A percentile compares a stretch with the other conserved stretches of the same genome.
phyloP scores from a whole-genome alignment of 805 yeast species.

The Candida taoyuanica region DNA sequence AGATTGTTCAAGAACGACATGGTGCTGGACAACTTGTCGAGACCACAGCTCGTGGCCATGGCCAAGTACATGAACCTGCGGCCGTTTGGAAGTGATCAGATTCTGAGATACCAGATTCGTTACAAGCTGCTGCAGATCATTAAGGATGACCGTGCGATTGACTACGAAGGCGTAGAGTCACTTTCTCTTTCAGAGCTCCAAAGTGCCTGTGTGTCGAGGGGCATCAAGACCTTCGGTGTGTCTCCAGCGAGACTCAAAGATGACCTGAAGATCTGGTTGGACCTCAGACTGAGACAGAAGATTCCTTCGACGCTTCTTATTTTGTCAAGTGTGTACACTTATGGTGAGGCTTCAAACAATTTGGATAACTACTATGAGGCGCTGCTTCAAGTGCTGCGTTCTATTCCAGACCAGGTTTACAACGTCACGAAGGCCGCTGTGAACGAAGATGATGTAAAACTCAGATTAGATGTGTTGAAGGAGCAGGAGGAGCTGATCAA shows the following conservation, averaged over 20 bases:
- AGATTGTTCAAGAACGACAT: slow-evolving; percentile 89
- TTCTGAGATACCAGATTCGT: slow-evolving; percentile 89
- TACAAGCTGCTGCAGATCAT: slow-evolving; percentile 87
- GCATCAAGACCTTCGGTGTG: slow-evolving; percentile 74
- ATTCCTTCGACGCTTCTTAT: slow-evolving; percentile 89
- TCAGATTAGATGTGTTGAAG: slow-evolving; percentile 66
- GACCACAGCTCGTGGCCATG: slow-evolving; percentile 89
- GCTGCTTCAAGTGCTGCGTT: slow-evolving; percentile 75
- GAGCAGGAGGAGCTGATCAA: slow-evolving; percentile 81
- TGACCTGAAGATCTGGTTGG: slow-evolving; percentile 82
- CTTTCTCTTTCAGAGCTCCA: slow-evolving; percentile 76
- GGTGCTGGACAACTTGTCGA: slow-evolving; percentile 85
- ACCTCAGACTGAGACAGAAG: slow-evolving; percentile 80
- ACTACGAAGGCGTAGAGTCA: slow-evolving; percentile 88
- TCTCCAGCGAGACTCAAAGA: slow-evolving; percentile 81
- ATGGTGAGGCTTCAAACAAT: slow-evolving; percentile 53
- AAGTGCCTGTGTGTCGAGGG: slow-evolving; percentile 89
- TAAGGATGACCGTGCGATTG: slow-evolving; percentile 87
- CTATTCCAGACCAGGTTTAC: slow-evolving; percentile 92
- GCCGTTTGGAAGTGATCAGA: slow-evolving; percentile 90
- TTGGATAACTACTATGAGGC: slow-evolving; percentile 73
- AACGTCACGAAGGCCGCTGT: slow-evolving; percentile 93
- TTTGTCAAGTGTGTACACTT: slow-evolving; percentile 84
- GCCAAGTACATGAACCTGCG: slow-evolving; percentile 86
- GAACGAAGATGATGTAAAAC: slow-evolving; percentile 51